A percentile compares a stretch with the other conserved stretches of the same genome.
These are phyloP conservation scores for Avena sativa DNA, from an alignment of 176 grass and related monocot genomes.

Conservation along the genomic window DNA sequence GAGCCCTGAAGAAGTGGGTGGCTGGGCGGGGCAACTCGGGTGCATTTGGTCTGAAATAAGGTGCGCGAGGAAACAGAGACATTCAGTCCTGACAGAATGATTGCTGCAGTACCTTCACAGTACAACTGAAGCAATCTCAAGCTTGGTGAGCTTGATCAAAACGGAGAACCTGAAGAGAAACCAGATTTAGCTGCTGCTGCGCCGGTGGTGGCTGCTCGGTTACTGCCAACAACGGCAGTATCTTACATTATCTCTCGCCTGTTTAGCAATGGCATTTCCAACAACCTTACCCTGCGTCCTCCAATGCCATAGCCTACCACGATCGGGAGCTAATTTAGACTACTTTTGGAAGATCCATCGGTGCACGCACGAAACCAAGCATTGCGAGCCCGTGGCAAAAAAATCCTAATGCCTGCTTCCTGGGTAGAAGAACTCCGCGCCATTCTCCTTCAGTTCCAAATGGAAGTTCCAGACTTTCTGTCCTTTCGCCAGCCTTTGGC, in stretches of 20 bases:
- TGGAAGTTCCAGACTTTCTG: slow-evolving; percentile 79
- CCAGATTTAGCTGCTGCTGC: too few relatives aligned
- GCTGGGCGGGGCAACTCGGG: slow-evolving; percentile 59
- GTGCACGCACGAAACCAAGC: slow-evolving; percentile 42
- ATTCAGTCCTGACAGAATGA: not conserved
- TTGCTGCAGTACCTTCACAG: not conserved
- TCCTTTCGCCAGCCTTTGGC: slow-evolving; percentile 24
- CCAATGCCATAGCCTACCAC: slow-evolving; percentile 19
- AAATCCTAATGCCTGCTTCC: slow-evolving; percentile 59
- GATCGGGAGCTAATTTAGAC: not conserved
- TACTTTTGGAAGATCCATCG: not conserved
- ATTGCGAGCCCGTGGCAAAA: not conserved
- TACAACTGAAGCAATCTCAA: not conserved
- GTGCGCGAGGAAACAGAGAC: not conserved
- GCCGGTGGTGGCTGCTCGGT: not conserved
- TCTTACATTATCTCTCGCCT: slow-evolving; percentile 14
- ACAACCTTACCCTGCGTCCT: slow-evolving; percentile 29
- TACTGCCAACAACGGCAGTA: not conserved
- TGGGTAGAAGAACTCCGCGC: slow-evolving; percentile 77
- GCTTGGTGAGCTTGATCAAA: not conserved
- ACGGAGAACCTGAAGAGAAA: not conserved
- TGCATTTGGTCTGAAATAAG: slow-evolving; percentile 9
- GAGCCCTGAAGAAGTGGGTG: not conserved
- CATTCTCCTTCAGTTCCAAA: slow-evolving; percentile 80
- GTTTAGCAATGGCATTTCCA: not conserved